Evolutionary conservation across 345 rosid genomes (phyloP).

Genomic region (Raphanus sativus): DNA sequence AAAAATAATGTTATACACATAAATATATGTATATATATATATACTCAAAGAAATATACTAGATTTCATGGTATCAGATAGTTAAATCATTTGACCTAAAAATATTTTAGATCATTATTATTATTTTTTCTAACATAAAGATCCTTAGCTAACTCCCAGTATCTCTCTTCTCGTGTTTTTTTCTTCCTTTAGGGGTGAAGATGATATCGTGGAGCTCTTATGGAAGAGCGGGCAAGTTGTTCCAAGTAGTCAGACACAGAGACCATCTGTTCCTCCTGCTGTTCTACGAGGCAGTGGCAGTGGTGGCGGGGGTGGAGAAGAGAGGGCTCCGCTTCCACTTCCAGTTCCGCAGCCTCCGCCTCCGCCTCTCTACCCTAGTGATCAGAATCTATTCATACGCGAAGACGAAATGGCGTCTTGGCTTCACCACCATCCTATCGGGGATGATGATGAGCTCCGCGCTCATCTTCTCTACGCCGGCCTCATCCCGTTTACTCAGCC

Average conservation of each 20-base stretch:
- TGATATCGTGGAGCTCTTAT: constrained; percentile 71
- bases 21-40: no score
- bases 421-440: constrained; percentile 54
- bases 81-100: no score
- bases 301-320: constrained; percentile 37
- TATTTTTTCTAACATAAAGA: no score
- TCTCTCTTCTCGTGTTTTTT: no score
- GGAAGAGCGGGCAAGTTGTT: constrained; percentile 77
- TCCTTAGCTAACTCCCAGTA: no score
- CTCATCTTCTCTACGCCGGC: constrained; percentile 41
- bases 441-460: background rate
- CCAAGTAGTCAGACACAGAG: constrained; percentile 55
- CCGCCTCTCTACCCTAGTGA: background rate
- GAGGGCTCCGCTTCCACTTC: background rate
- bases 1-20: no score
- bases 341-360: background rate
- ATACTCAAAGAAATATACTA: no score
- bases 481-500: background rate
- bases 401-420: constrained; percentile 85
- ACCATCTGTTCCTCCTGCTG: constrained; percentile 35
- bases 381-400: constrained; percentile 61
- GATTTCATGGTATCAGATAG: no score
- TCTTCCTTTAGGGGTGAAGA: constrained; percentile 52
- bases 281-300: constrained; percentile 39
- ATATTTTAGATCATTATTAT: no score